Evolutionary conservation across 768 basidiomycete genomes (phyloP), one percentile per base, ranked within the genome.

Genomic region (Boletus rufocinnamomeus): DNA sequence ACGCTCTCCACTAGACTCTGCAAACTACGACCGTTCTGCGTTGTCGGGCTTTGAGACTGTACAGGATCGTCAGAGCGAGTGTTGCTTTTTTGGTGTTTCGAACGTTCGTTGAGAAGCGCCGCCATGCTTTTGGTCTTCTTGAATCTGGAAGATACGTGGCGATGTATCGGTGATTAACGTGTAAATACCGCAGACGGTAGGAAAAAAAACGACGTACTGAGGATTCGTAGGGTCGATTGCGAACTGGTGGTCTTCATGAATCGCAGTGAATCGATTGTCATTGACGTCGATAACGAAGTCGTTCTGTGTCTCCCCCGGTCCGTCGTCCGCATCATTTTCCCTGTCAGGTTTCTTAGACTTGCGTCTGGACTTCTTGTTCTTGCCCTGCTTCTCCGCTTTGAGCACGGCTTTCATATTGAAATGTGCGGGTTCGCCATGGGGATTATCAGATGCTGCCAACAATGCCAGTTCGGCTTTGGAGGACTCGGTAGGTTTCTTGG

Each of bases 171-270:
- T 28, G 28, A 25, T 65, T 7, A 37, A 19, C n/a, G 11, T 16
- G 23, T 37, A 48, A 32, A 35, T 25, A 16, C 10, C 10, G 13
- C 21, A 44, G 14, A 11, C 2, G 4, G 21, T 23, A 47, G 32
- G 2, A 35, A 40, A 56, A 27, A 38, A 58, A 32, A 25, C 0
- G 19, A 81, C 94, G 63, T 69, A 97, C 96, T 87, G 91, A 70
- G 96, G 94, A 75, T 98, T 91, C 53, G 85, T 91, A 21, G 97
- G 96, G 73, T 99, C 97, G 63, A 99, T 95, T 0, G 96, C 95
- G 63, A 92, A 98, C 34, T 87, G 83, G 66, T 92, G 86, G 67
- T 98, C 89, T 64, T 97, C 93, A 66, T 94, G 90, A 45, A 98
- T 69, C 23, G 83, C 87, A 69, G 84, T 84, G 80, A 98, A 98